Conservation (phyloP, 2,329 filamentous ascomycete species). For the Dactylellina haptotyla region DNA sequence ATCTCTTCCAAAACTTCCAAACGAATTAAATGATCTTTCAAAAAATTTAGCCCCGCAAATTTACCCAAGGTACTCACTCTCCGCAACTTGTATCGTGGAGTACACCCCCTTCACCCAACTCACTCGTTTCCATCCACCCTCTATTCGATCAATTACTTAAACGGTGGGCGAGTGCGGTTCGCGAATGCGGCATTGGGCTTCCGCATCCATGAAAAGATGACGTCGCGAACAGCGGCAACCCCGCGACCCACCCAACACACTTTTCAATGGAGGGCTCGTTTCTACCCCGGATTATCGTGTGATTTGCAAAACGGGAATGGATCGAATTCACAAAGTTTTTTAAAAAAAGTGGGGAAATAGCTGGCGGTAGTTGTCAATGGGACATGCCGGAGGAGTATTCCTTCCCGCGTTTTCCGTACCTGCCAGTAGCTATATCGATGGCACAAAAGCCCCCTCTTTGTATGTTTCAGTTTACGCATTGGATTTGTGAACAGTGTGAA, state of each 20-base stretch:
- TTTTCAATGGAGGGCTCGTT: not conserved
- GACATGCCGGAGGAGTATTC: not conserved
- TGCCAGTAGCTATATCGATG: not conserved
- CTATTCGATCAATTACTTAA: conserved; percentile 10
- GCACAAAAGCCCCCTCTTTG: too few relatives aligned
- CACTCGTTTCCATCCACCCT: conserved; percentile 5
- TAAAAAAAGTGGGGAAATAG: not conserved
- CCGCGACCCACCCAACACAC: not conserved
- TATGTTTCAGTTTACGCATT: too few relatives aligned
- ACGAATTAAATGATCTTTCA: too few relatives aligned
- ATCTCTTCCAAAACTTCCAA: not conserved
- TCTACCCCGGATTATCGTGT: not conserved
- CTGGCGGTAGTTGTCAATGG: not conserved
- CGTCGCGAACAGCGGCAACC: conserved; percentile 20
- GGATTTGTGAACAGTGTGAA: too few relatives aligned
- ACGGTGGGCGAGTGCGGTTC: not conserved
- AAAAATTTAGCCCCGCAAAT: not conserved
- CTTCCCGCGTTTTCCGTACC: not conserved
- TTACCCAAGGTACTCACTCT: not conserved
- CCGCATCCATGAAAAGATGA: not conserved
- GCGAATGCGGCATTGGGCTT: conserved; percentile 3
- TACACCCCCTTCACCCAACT: not conserved
- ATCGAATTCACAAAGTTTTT: too few relatives aligned
- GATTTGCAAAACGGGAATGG: not conserved
- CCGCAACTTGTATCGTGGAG: not conserved